Evolutionary conservation across 148 eudicot genomes (phyloP).

Genomic region (Bassia scoparia): DNA sequence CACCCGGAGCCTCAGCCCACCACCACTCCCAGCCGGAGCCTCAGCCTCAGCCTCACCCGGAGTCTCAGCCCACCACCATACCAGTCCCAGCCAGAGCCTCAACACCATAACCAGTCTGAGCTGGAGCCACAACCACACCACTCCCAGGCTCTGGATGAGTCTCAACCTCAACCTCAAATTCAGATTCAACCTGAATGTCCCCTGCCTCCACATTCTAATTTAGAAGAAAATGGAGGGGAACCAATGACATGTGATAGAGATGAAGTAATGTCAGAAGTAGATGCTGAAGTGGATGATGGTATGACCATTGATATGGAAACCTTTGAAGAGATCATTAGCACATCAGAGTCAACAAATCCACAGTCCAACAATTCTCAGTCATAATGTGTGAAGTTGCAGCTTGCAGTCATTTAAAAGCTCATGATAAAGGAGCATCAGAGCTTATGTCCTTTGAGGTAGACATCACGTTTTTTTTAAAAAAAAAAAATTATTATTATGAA

Average conservation of each 20-base stretch:
- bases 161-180: conserved; percentile 4
- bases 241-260: conserved; percentile 38
- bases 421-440: neutral
- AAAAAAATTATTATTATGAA: too few relatives aligned
- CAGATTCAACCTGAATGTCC: conserved; percentile 6
- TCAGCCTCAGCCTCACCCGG: conserved; percentile 1
- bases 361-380: conserved; percentile 32
- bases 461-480: too few relatives aligned
- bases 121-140: neutral
- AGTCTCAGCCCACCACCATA: neutral
- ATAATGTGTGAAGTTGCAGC: neutral
- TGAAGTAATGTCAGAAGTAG: conserved; percentile 66
- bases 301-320: conserved; percentile 55
- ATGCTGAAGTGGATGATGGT: conserved; percentile 38
- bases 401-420: neutral
- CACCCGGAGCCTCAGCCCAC: conserved; percentile 1
- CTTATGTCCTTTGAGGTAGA: neutral
- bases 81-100: neutral
- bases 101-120: neutral
- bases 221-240: conserved; percentile 53
- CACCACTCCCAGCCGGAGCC: neutral
- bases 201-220: conserved; percentile 23
- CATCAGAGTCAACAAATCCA: conserved; percentile 48
- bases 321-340: conserved; percentile 44
- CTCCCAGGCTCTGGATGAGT: neutral